Base-by-base conservation (phyloP, 768 basidiomycete species). In the Calocybe cyanea region DNA sequence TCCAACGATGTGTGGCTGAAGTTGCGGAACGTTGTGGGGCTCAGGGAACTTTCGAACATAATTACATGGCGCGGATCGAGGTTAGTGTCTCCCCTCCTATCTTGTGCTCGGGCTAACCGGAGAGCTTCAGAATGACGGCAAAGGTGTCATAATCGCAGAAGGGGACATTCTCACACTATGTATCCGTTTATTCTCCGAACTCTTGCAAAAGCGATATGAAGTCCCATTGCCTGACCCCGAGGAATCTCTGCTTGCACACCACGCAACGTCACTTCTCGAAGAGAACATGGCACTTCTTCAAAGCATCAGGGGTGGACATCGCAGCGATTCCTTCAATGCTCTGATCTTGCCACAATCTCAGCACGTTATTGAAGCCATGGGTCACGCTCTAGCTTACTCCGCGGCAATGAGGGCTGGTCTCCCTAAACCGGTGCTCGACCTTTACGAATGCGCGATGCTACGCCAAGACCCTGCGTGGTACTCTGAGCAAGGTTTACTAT, bases 11-110 rank as follows among this genome's bases (percentile, higher is more conserved):
- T 48, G 63, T 71, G 7, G 62, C 72, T 8, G 75, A 76, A 45
- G 66, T 83, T n/a, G 69, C 78, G 4, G 83, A 85, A 50, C 70
- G 83, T 9, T 82, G 78, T 46, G 83, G 83, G 38, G 83, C 80
- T 2, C 81, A 83, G 59, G 81, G 83, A 2, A 73, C 78, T 0
- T 83, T 82, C 45, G 81, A 78, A 41, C 73, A 77, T 44, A 85
- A 84, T 53, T 76, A 78, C 52, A 73, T 83, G 66, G 72, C 75
- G 4, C 66, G 67, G 35, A 69, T 77, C 23, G 74, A 80, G 66
- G 81, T 80, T 45, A 54, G 54, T 49, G 18, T 30, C 28, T 36
- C 44, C 30, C 37, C 30, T 50, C 38, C 13, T 36, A 21, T 9
- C 11, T 11, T 28, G 7, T 50, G 45, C 20, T 40, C 48, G 14